These are phyloP conservation scores for Gastrolobium bilobum DNA, from an alignment of 306 rosid genomes.

Conservation along the genomic window DNA sequence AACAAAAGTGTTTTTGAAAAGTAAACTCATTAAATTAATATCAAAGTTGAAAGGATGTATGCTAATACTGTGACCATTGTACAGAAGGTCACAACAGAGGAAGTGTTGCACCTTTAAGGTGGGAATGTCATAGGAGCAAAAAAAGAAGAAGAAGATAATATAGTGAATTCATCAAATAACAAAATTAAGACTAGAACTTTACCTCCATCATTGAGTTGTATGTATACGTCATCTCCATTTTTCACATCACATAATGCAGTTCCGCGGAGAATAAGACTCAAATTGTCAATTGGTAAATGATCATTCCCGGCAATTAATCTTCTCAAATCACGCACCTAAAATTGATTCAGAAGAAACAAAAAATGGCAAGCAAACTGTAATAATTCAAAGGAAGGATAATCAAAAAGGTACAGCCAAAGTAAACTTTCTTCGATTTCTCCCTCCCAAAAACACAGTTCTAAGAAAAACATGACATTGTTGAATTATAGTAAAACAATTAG, in stretches of 20 bases:
- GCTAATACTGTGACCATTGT: background rate
- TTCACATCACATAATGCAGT: conserved; percentile 70
- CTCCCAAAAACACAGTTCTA: background rate
- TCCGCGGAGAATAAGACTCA: conserved; percentile 85
- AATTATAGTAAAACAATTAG: background rate
- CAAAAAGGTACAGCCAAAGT: conserved; percentile 1
- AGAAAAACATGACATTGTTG: conserved; percentile 9
- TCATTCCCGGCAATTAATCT: conserved; percentile 66
- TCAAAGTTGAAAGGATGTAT: conserved; percentile 27
- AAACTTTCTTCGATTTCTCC: background rate
- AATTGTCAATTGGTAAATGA: conserved; percentile 66
- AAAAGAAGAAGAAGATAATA: background rate
- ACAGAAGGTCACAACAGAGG: conserved; percentile 9
- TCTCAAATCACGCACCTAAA: conserved; percentile 82
- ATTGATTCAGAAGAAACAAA: conserved; percentile 45
- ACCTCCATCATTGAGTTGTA: conserved; percentile 84
- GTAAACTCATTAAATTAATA: conserved; percentile 20
- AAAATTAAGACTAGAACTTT: conserved; percentile 42
- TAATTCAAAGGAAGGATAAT: conserved; percentile 16
- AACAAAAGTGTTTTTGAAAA: conserved; percentile 9
- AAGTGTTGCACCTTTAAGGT: conserved; percentile 2
- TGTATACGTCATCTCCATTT: conserved; percentile 64
- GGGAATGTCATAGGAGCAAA: background rate
- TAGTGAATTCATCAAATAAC: conserved; percentile 34
- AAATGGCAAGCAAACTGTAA: conserved; percentile 38